Percentiles rank a stretch among this genome's conserved stretches.
phyloP scores from a whole-genome alignment of 345 rosid species.

The Zanthoxylum bungeanum region DNA sequence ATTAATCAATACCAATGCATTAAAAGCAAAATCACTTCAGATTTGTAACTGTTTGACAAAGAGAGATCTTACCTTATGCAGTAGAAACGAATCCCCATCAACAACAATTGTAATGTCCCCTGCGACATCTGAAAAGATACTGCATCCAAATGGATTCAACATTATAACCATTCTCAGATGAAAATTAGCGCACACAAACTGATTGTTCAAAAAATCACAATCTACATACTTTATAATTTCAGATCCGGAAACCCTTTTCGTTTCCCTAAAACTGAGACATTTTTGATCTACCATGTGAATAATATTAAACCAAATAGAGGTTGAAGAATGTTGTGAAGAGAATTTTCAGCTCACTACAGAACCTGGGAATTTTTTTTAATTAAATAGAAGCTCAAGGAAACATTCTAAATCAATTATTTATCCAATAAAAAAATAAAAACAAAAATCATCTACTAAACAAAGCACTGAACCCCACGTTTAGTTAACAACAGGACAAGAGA shows the following conservation, averaged over 20 bases:
- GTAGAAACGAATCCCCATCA: conserved; percentile 75
- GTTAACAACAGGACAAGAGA: neutral
- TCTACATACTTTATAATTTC: neutral
- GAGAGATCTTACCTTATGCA: conserved; percentile 75
- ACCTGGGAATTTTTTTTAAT: neutral
- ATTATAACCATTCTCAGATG: neutral
- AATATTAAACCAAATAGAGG: neutral
- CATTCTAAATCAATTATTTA: neutral
- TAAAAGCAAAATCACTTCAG: neutral
- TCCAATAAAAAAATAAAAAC: neutral
- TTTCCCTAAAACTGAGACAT: neutral
- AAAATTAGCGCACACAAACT: neutral
- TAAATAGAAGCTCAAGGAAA: neutral
- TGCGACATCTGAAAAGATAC: conserved; percentile 87
- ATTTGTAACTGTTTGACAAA: neutral
- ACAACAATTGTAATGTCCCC: conserved; percentile 78
- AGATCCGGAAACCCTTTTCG: neutral
- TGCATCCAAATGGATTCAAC: conserved; percentile 24
- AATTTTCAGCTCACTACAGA: neutral
- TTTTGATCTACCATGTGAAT: neutral
- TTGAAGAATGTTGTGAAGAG: neutral
- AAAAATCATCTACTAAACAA: neutral
- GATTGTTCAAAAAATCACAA: neutral
- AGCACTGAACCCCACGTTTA: neutral
- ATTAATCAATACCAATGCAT: neutral